Evolutionary conservation across 202 grass and related monocot species (phyloP).

Genomic region (Zoysia matrella): DNA sequence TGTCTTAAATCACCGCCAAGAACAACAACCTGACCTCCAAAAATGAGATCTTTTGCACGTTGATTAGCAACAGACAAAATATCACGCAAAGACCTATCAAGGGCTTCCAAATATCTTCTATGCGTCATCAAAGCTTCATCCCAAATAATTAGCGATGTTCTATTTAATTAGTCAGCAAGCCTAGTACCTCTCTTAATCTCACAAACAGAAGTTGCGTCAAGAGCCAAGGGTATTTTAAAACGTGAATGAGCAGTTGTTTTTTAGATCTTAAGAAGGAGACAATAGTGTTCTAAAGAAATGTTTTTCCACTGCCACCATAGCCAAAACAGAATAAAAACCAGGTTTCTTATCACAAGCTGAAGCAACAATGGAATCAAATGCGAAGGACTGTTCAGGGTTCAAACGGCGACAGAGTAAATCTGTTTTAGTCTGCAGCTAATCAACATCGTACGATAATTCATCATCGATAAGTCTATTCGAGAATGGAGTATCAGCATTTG

Average conservation of each 20-base stretch:
- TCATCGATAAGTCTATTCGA: not conserved
- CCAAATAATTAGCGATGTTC: not conserved
- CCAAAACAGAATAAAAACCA: not conserved
- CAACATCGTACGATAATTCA: not conserved
- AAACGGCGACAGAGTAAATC: not conserved
- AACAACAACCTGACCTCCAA: not conserved
- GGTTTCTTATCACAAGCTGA: not conserved
- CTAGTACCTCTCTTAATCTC: not conserved
- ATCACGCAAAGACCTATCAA: conserved; percentile 3
- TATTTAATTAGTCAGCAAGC: not conserved
- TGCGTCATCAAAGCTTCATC: not conserved
- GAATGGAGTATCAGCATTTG: not conserved
- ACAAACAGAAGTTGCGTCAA: not conserved
- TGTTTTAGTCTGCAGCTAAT: not conserved
- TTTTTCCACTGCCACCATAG: conserved; percentile 11
- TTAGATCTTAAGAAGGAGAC: not conserved
- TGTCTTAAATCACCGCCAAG: no score
- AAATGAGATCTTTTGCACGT: not conserved
- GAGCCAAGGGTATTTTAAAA: conserved; percentile 6
- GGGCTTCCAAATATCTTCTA: not conserved
- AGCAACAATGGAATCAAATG: not conserved
- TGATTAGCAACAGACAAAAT: not conserved
- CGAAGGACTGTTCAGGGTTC: not conserved
- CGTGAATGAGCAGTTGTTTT: conserved; percentile 3
- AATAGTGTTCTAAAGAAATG: not conserved